Conservation (phyloP, 75 land plant species). For the Ceratopteris richardii region DNA sequence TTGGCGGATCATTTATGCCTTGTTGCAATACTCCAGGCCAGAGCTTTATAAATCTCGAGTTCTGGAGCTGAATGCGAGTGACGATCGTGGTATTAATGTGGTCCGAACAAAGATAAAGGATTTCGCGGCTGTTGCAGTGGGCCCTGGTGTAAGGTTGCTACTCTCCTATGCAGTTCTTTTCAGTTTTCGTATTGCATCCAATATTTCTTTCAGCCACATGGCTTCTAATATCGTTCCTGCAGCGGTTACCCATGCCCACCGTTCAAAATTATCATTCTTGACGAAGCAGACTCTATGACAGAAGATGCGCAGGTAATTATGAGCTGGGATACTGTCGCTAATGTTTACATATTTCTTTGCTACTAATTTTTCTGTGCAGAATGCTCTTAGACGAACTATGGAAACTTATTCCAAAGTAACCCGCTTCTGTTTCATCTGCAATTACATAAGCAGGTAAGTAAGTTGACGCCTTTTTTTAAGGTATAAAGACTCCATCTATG, state of each 20-base stretch:
- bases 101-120: slow-evolving; percentile 96
- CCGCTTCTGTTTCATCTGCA: slow-evolving; percentile 92
- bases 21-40: slow-evolving; percentile 56
- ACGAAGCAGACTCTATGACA: slow-evolving; percentile 99
- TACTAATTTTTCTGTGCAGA: slow-evolving; percentile 32
- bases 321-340: background rate
- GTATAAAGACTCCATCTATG: too few species aligned
- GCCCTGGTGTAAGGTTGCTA: slow-evolving; percentile 37
- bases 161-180: background rate
- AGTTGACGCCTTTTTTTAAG: too few species aligned
- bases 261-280: slow-evolving; percentile 81
- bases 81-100: slow-evolving; percentile 98
- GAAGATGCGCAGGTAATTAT: slow-evolving; percentile 95
- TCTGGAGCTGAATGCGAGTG: slow-evolving; percentile 97
- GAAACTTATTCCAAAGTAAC: slow-evolving; percentile 97
- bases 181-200: too few species aligned
- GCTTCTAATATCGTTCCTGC: too few species aligned
- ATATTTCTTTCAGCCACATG: too few species aligned
- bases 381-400: slow-evolving; percentile 97
- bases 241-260: slow-evolving; percentile 93
- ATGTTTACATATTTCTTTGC: background rate
- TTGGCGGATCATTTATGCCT: background rate
- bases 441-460: slow-evolving; percentile 88
- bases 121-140: slow-evolving; percentile 97
- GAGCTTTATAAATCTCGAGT: slow-evolving; percentile 92